Evolutionary conservation across 768 basidiomycete species (phyloP), one percentile per base, ranked within the genome.

Genomic region (Austroboletus eburneus): DNA sequence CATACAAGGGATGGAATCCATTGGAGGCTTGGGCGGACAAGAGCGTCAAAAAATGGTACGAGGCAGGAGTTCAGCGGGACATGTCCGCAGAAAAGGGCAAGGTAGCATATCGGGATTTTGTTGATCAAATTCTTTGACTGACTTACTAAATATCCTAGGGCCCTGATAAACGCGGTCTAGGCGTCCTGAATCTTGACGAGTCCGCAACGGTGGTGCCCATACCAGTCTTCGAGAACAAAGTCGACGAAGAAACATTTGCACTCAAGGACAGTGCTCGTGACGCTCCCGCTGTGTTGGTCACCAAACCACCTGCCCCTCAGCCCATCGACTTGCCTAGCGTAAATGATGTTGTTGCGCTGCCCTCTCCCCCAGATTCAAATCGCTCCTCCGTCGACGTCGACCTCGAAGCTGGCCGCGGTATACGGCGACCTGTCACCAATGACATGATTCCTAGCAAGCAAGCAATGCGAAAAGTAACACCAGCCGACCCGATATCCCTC

Each of bases 11-110:
- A 6, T 96, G 92, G 93, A 88, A 75, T 62, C 87, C 92, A 6
- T 66, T 96, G 48, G 93, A 97, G 64, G 94, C 92, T 13, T 89
- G 87, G 86, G 93, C 91, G 39, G 94, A 96, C 69, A 76, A 77
- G 55, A 92, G 91, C 67, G 73, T 92, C 39, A 78, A 85, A 62
- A 81, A 81, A 62, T 97, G 94, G 93, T 80, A 85, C 45, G 82
- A 87, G 55, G 74, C 80, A 21, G 92, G 92, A 3, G 64, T 91
- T 27, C 73, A 90, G 27, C 65, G 79, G 23, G 79, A 80, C 42
- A 46, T 68, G 5, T 67, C 72, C 27, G 33, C 39, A 16, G 72
- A 74, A 53, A 75, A 75, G 55, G 67, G 61, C 59, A 79, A 81
- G 72, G 80, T 74, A 63, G 59, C 70, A n/a, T 61, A n/a, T 37